Evolutionary conservation across 495 filamentous ascomycete genomes (phyloP).

Genomic region (Penicillium coffeae): DNA sequence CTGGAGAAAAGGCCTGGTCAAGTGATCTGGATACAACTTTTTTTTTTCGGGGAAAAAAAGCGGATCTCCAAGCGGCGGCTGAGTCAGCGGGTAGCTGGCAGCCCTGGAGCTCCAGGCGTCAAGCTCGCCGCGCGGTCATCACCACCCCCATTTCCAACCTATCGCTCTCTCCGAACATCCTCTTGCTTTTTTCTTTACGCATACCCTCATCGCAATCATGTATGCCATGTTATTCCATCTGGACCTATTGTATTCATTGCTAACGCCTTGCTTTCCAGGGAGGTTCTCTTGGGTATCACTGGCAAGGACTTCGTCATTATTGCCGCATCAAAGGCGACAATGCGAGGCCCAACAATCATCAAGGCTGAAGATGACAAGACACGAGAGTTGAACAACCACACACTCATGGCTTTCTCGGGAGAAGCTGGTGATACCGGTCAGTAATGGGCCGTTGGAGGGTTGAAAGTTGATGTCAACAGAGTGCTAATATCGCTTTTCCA

Average conservation of each 20-base stretch:
- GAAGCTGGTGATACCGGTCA: conserved; percentile 95
- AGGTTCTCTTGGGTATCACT: conserved; percentile 96
- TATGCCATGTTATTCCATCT: conserved; percentile 13
- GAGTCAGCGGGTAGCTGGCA: conserved; percentile 40
- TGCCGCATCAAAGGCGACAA: conserved; percentile 93
- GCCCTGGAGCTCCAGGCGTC: conserved; percentile 47
- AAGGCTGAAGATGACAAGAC: conserved; percentile 98
- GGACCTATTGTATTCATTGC: conserved; percentile 11
- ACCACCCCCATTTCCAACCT: conserved; percentile 12
- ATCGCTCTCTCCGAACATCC: conserved; percentile 14
- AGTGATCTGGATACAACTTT: conserved; percentile 30
- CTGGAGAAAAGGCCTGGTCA: not conserved
- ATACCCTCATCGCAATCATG: conserved; percentile 27
- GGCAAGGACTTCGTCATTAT: conserved; percentile 99
- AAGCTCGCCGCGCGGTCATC: conserved; percentile 42
- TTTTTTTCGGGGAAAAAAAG: conserved; percentile 38
- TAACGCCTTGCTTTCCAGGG: conserved; percentile 53
- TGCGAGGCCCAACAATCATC: conserved; percentile 93
- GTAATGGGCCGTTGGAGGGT: conserved; percentile 9
- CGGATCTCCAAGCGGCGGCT: conserved; percentile 29
- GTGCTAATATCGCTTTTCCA: conserved; percentile 12
- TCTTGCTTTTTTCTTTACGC: conserved; percentile 7
- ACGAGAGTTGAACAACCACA: conserved; percentile 81
- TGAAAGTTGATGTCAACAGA: not conserved
- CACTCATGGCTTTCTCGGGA: conserved; percentile 92